Base-by-base conservation (phyloP, 306 rosid genomes). In the Cicer yamashitae region DNA sequence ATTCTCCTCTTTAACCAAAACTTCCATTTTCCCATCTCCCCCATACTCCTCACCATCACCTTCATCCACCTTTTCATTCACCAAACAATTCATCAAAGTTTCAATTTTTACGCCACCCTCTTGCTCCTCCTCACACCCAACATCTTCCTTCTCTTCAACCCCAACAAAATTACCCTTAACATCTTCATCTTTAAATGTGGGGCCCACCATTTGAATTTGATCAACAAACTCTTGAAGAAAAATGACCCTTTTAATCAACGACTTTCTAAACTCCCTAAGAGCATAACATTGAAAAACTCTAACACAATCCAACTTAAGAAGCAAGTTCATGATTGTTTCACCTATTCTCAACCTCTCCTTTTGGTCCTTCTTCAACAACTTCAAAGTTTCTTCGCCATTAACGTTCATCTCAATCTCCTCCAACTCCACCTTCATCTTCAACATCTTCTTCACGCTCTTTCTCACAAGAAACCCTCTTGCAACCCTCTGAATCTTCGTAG, bases 281-380 rank as follows among this genome's bases (percentile, higher is more conserved):
- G 89, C 91, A 9, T 73, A 82, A 40, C 25, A 82, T 3, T 71
- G n/a, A 1, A 88, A 78, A 3, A 88, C 87, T 44, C 71, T 86
- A 54, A 91, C 89, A 3, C 89, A 87, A 50, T 91, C 97, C 81
- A 93, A 81, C 75, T 61, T 77, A 1, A 89, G 78, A 1, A 93
- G 85, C 83, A 91, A 78, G 75, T 74, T 89, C 97, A 89, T 91
- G 67, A 91, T 74, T 11, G 77, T 83, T 83, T 91, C 96, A 5
- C 51, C 76, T 0, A 88, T 70, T 82, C 51, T 89, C 63, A 89
- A 11, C 68, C 86, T 86, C 85, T 89, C 98, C 54, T 71, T 89
- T 0, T 53, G 57, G 11, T 89, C 87, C 20, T n/a, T 86, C 72
- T 22, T 79, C 50, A 89, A 25, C 68, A 62, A 14, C 15, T 83